These are phyloP conservation scores for Xylaria multiplex DNA, from an alignment of 2,329 filamentous ascomycete genomes.

Conservation along the genomic window DNA sequence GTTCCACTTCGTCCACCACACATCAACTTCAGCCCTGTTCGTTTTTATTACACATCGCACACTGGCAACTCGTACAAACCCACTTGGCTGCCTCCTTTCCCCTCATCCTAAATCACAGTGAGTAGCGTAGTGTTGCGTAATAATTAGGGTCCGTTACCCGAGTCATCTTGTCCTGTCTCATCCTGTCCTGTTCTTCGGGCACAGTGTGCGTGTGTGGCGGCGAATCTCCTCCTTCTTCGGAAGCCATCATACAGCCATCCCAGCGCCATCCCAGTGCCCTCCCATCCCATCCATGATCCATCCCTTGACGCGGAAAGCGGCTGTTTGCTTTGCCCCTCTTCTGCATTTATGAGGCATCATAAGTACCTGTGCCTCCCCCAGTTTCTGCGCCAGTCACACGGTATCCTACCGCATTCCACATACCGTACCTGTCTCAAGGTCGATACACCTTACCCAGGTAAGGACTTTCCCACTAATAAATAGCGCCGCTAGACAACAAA, in stretches of 20 bases:
- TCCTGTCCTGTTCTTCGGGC: constrained; percentile 7
- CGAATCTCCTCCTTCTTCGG: constrained; percentile 1
- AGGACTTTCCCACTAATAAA: constrained; percentile 28
- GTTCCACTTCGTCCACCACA: constrained; percentile 30
- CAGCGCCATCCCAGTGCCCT: neutral
- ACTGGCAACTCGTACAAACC: constrained; percentile 4
- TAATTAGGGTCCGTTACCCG: constrained; percentile 4
- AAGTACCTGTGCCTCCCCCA: neutral
- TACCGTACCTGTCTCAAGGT: constrained; percentile 4
- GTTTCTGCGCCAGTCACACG: neutral
- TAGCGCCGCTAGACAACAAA: constrained; percentile 19
- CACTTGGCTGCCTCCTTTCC: constrained; percentile 17
- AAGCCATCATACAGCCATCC: neutral
- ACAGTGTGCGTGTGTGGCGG: constrained; percentile 21
- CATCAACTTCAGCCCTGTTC: constrained; percentile 26
- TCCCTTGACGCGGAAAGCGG: constrained; percentile 12
- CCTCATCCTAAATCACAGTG: neutral
- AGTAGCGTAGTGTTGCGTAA: constrained; percentile 2
- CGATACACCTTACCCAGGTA: constrained; percentile 18
- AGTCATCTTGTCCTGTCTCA: constrained; percentile 1
- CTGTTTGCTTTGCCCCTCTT: constrained; percentile 25
- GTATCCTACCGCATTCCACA: constrained; percentile 6
- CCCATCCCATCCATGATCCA: neutral
- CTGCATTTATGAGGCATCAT: neutral
- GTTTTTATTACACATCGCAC: constrained; percentile 14